Evolutionary conservation across 2,329 filamentous ascomycete genomes (phyloP), one percentile per base, ranked within the genome.

Genomic region (Exophiala aquamarina): DNA sequence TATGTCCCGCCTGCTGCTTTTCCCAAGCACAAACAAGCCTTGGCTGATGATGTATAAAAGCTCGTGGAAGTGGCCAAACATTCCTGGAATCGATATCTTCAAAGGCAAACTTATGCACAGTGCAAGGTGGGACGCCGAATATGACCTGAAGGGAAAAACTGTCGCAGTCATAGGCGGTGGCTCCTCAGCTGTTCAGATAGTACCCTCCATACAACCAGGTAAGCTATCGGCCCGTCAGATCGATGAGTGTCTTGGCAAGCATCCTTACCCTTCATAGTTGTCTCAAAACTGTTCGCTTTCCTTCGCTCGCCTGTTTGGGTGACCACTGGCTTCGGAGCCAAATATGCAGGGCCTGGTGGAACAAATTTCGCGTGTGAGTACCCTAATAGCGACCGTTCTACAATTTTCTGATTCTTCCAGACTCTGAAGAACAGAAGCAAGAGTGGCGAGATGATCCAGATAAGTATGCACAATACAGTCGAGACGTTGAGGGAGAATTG

Each of bases 141-240:
- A 78, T 10, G 68, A 77, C 14, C 61, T 79, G 8, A 61, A 59
- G 2, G 72, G 65, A 21, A 77, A 77, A 52, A 66, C 66, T 8
- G 74, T 79, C 18, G 72, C 73, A 5, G 61, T 82, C 10, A 73
- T 82, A 41, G 79, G 79, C 11, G 79, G 68, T 40, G 79, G 79
- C 1, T 77, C 77, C 33, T 77, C 76, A 8, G 78, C 73, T 1
- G 72, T 78, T 3, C 78, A 81, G 58, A 70, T 82, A 6, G 68
- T 78, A 2, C 73, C 74, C 2, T 65, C 64, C 3, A 73, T 78
- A 37, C 71, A 75, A 55, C 63, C 68, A 13, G 41, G 49, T 51
- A 31, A 43, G 44, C 41, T 13, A 28, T 14, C 20, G 36, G 9
- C 14, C 13, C 6, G 6, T 7, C 6, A 6, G 14, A 14, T n/a